phyloP scores from a whole-genome alignment of 495 filamentous ascomycete species.

The Xylaria castorea region DNA sequence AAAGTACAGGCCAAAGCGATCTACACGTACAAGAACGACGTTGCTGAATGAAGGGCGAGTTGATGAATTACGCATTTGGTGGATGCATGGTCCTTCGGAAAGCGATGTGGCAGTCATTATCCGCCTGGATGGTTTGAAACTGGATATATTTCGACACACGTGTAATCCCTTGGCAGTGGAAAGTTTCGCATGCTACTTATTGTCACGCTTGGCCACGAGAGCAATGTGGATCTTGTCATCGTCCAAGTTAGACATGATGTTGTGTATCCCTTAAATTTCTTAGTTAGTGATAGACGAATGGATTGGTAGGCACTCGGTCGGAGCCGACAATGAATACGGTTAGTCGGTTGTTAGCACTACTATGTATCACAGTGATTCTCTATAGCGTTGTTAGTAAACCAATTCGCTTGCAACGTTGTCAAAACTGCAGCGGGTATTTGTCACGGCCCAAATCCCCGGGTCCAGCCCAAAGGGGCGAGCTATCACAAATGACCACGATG shows the following conservation, averaged over 20 bases:
- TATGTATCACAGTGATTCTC: conserved; percentile 1
- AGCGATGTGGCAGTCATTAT: background rate
- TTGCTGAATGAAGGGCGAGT: background rate
- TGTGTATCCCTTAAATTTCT: background rate
- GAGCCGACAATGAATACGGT: background rate
- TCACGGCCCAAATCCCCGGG: conserved; percentile 25
- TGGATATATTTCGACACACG: conserved; percentile 10
- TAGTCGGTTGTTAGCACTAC: background rate
- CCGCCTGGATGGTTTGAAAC: background rate
- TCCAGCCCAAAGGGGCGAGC: conserved; percentile 3
- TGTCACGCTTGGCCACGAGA: conserved; percentile 1
- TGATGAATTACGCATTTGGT: background rate
- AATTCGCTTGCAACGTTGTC: background rate
- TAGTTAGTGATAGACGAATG: background rate
- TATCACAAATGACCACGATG: background rate
- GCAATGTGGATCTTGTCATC: conserved; percentile 3
- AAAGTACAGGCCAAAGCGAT: background rate
- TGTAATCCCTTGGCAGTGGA: conserved; percentile 1
- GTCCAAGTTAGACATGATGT: background rate
- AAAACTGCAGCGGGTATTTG: conserved; percentile 18
- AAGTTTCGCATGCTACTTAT: background rate
- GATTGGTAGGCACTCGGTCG: background rate
- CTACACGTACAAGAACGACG: background rate
- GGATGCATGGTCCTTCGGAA: conserved; percentile 8
- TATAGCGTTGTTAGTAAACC: background rate